Percentiles rank a stretch among this genome's conserved stretches.
phyloP scores from a whole-genome alignment of 2,329 filamentous ascomycete species.

The Apiospora aurea region DNA sequence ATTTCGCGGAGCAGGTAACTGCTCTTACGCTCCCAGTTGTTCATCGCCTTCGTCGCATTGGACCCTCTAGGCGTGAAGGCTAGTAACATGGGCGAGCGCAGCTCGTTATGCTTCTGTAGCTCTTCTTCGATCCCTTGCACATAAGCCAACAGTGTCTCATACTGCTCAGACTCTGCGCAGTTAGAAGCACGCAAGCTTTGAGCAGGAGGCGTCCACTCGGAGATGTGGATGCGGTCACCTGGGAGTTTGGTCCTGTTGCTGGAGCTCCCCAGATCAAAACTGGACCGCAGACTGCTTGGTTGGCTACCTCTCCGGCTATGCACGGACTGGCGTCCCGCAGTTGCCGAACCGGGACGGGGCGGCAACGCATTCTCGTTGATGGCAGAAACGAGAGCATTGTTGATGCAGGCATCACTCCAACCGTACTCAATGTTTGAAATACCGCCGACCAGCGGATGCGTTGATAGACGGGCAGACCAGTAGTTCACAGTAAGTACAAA shows the following conservation, averaged over 20 bases:
- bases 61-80: slow-evolving; percentile 86
- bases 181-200: slow-evolving; percentile 89
- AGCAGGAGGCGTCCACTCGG: slow-evolving; percentile 87
- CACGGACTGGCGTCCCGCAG: slow-evolving; percentile 53
- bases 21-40: slow-evolving; percentile 97
- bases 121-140: slow-evolving; percentile 88
- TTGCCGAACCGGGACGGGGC: slow-evolving; percentile 60
- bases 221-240: slow-evolving; percentile 83
- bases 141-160: slow-evolving; percentile 76
- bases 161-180: slow-evolving; percentile 80
- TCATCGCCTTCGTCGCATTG: slow-evolving; percentile 85
- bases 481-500: slow-evolving; percentile 97
- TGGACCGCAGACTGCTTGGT: slow-evolving; percentile 59
- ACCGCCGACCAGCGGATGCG: slow-evolving; percentile 89
- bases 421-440: slow-evolving; percentile 98
- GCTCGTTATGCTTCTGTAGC: slow-evolving; percentile 83
- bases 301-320: slow-evolving; percentile 50
- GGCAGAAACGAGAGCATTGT: slow-evolving; percentile 60
- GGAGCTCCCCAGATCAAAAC: slow-evolving; percentile 69
- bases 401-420: slow-evolving; percentile 87
- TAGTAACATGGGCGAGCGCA: slow-evolving; percentile 85
- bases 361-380: slow-evolving; percentile 56
- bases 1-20: slow-evolving; percentile 91
- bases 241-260: slow-evolving; percentile 72
- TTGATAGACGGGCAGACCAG: slow-evolving; percentile 94